Conservation (phyloP, 345 rosid species). For the Eucalyptus leucophloia region DNA sequence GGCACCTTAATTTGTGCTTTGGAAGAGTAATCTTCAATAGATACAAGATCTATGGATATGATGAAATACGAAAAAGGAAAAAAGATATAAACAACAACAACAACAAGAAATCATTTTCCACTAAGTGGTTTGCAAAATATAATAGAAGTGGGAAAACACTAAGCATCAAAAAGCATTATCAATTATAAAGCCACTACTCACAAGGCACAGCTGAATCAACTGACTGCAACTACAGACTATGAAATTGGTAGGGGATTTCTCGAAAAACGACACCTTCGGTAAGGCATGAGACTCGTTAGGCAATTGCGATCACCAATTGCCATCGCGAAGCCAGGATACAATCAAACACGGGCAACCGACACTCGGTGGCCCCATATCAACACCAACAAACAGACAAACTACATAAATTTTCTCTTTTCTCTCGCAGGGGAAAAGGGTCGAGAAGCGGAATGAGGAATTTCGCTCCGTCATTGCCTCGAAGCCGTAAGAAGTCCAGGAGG, state of each 20-base stretch:
- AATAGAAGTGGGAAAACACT: background rate
- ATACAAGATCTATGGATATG: background rate
- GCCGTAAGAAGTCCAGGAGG: background rate
- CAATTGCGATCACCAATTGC: background rate
- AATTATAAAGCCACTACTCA: background rate
- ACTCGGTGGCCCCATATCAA: background rate
- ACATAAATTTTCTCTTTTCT: background rate
- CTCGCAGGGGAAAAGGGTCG: background rate
- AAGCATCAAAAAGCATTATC: background rate
- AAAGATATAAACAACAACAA: background rate
- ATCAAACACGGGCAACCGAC: background rate
- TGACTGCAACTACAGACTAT: background rate
- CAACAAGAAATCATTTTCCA: background rate
- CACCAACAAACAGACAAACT: background rate
- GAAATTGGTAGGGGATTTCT: background rate
- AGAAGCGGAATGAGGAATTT: background rate
- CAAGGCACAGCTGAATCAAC: background rate
- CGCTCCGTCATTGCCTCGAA: background rate
- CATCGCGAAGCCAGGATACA: background rate
- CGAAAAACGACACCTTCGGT: background rate
- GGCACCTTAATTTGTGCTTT: background rate
- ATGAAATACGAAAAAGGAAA: background rate
- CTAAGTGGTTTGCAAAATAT: background rate
- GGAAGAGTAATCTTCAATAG: background rate
- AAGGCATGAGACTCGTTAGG: background rate